Percentiles rank a stretch among this genome's conserved stretches.
Conservation (phyloP, 164 flowering plant genomes). For the Macadamia integrifolia region DNA sequence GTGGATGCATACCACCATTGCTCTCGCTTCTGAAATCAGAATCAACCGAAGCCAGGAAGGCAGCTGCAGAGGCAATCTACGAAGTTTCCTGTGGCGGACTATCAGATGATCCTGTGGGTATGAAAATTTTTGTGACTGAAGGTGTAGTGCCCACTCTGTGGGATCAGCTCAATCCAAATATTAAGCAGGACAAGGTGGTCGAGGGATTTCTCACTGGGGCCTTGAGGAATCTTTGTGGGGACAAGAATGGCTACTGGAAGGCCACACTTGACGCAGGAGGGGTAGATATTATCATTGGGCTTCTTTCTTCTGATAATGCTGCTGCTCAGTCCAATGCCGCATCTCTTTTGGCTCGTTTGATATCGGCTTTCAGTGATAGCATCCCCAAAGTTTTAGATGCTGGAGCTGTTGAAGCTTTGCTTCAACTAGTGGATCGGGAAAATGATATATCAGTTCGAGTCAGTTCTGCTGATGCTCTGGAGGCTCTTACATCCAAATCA, state of each 20-base stretch:
- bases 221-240: slow-evolving; percentile 82
- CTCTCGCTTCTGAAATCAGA: slow-evolving; percentile 74
- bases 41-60: slow-evolving; percentile 66
- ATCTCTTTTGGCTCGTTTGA: slow-evolving; percentile 74
- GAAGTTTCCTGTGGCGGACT: slow-evolving; percentile 79
- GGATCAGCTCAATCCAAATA: slow-evolving; percentile 67
- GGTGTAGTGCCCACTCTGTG: slow-evolving; percentile 86
- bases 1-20: slow-evolving; percentile 85
- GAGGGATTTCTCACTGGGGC: slow-evolving; percentile 87
- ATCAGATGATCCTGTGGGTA: slow-evolving; percentile 81
- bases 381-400: slow-evolving; percentile 71
- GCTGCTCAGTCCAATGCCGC: slow-evolving; percentile 88
- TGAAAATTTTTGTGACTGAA: slow-evolving; percentile 82
- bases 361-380: slow-evolving; percentile 72
- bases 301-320: slow-evolving; percentile 70
- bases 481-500: slow-evolving; percentile 68
- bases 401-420: slow-evolving; percentile 61
- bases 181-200: slow-evolving; percentile 70
- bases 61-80: slow-evolving; percentile 82
- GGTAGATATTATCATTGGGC: slow-evolving; percentile 70
- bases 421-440: slow-evolving; percentile 52
- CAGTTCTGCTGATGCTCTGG: slow-evolving; percentile 86
- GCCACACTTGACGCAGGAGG: slow-evolving; percentile 80
- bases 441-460: slow-evolving; percentile 76
- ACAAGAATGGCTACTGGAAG: slow-evolving; percentile 74